Evolutionary conservation across 805 yeast genomes (phyloP), one percentile per base, ranked within the genome.

Genomic region (Candida gorgasii): DNA sequence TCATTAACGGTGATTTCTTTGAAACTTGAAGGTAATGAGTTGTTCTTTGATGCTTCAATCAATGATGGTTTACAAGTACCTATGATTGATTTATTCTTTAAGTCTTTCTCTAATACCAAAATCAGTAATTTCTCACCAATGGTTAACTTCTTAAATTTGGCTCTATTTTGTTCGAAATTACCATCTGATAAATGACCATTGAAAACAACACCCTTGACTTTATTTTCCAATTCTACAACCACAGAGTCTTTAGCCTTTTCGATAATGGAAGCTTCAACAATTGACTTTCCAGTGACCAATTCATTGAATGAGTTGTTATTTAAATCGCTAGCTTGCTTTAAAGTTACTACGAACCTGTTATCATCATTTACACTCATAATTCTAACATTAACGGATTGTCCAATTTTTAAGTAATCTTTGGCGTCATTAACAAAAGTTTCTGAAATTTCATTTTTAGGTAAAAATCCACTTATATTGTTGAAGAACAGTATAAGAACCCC

Each of bases 401-500:
- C 96, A 12, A 86, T 57, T 50, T 80, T 81, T 52, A 92, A 75
- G 61, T 84, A 85, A 51, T 89, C 92, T 50, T 76, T 79, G 14
- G 96, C 89, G 42, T 80, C 78, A 39, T 72, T 75, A 29, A 90
- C 93, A 59, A 78, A 87, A 1, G 96, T 81, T 64, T 93, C 98
- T 41, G 95, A 84, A 54, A 93, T 86, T 67, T 93, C 98, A 42
- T 83, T 72, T 50, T 82, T 80, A 22, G 99, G 98, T 47, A 93
- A 69, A 59, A 80, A 90, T 0, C 89, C 99, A 50, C 74, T 78
- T 32, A 87, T 61, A 40, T 75, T 73, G 42, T 93, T 95, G 56
- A 88, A 90, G 57, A 93, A 89, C 12, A 89, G 78, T 5, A 93
- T 80, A 33, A 89, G 67, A 36, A 87, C 95, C 54, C 99, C 99